Evolutionary conservation across 1,139 yeast genomes (phyloP), one percentile per base, ranked within the genome.

Genomic region (Pichia sp.): DNA sequence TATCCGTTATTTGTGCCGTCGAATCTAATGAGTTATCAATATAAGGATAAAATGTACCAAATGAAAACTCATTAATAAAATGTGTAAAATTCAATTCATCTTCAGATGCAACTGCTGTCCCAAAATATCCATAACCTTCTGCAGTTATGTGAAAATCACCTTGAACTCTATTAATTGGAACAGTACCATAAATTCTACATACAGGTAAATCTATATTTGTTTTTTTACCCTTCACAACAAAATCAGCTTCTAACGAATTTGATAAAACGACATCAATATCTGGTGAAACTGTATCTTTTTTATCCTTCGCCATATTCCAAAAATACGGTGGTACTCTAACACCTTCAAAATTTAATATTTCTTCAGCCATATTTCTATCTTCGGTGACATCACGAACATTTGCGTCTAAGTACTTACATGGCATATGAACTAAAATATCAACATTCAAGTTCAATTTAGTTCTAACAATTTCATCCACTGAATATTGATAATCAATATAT

Each of bases 81-180:
- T 93, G 99, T 1, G 96, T 79, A 63, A 91, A 87, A 66, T 93
- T 87, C 53, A 88, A 68, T 22, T 75, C 70, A 39, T 80, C 80
- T 13, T 63, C 34, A 5, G 79, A 77, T 4, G 76, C 73, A 50
- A 70, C 67, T 56, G 77, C 71, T 54, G 78, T 67, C 51, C 75
- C 72, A 45, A 73, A 59, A 61, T 81, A 82, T 2, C 87, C 91
- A 57, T 73, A 72, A 0, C 91, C 95, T 61, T 78, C 81, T 3
- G 87, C 93, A 1, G 95, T 86, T 47, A 93, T 84, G 62, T 85
- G 91, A 62, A 93, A 80, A 57, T 86, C 90, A 13, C 99, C 99
- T 51, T 74, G 73, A 5, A 93, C 96, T 60, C 87, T 84, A 62
- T 87, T 90, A 4, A 93, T 93, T 0, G 95, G 95, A 48, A 93